Evolutionary conservation across 768 basidiomycete species (phyloP), one percentile per base, ranked within the genome.

Genomic region (Leccinellum luteum): DNA sequence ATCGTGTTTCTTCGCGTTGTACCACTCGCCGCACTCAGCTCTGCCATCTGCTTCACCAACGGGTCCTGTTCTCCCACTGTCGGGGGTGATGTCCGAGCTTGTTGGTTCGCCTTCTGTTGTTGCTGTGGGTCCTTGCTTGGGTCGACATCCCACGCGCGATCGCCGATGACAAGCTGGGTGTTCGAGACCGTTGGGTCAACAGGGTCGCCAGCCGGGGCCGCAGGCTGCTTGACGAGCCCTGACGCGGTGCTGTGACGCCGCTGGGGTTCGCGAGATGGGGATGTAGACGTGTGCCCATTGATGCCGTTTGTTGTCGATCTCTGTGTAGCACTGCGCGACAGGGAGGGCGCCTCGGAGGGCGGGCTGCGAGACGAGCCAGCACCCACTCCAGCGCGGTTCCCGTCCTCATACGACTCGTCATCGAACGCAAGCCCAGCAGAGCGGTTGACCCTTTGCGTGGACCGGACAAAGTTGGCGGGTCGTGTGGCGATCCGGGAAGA

Each of bases 121-220:
- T 71, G 72, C 62, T 87, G 87, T n/a, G 88, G 89, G 62, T 89
- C 86, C 63, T 77, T 81, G 49, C 68, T 76, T 17, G 81, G 79
- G 69, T 90, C 86, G 9, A 87, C 89, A 47, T 77, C 81, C 70
- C 87, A 92, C 1, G 86, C 78, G 51, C 82, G 81, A 31, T 76
- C 74, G 2, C 90, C 91, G 19, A 91, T 82, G 67, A 73, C 72
- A 9, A 72, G 64, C 49, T 91, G 85, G 68, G 80, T 89, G 4
- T 83, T 86, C 61, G 85, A 79, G 12, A 84, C 79, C 4, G 73
- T 82, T 7, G 86, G 86, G 64, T 85, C 86, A 34, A 87, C 80
- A 0, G 84, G 77, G 61, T 87, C 86, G 8, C 53, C 62, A 10
- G 80, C 79, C 23, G 77, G 75, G 3, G 73, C 65, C 58, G 70